These are phyloP conservation scores for Pseudogymnoascus sp. DNA, from an alignment of 2,329 filamentous ascomycete species.

Conservation along the genomic window DNA sequence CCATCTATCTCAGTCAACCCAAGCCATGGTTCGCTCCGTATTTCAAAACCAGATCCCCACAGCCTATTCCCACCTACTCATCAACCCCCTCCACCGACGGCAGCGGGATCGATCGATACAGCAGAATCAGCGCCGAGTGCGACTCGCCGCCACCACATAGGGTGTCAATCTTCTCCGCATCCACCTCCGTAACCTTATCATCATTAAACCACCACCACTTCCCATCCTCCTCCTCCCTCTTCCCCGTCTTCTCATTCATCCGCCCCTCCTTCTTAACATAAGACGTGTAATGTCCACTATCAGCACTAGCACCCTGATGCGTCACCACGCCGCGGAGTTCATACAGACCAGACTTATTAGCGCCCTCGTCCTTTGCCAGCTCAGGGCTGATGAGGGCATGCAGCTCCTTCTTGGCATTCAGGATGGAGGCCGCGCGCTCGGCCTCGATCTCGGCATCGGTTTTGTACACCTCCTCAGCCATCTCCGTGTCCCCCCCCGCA, in stretches of 20 bases:
- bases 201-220: constrained; percentile 99
- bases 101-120: constrained; percentile 69
- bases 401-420: constrained; percentile 82
- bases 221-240: constrained; percentile 73
- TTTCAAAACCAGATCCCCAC: background rate
- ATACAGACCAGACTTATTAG: constrained; percentile 91
- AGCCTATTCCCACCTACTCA: constrained; percentile 12
- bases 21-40: background rate
- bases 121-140: constrained; percentile 72
- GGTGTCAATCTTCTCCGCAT: constrained; percentile 81
- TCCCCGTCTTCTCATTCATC: constrained; percentile 68
- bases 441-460: constrained; percentile 89
- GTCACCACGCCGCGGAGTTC: constrained; percentile 91
- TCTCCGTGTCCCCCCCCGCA: constrained; percentile 63
- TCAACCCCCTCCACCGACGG: constrained; percentile 45
- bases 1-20: background rate
- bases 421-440: constrained; percentile 68
- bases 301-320: constrained; percentile 91
- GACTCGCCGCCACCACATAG: constrained; percentile 84
- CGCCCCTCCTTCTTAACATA: constrained; percentile 87
- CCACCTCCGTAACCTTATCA: constrained; percentile 90
- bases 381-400: constrained; percentile 68
- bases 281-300: constrained; percentile 95
- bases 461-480: constrained; percentile 62
- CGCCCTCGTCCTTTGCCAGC: constrained; percentile 67